Evolutionary conservation across 2,329 filamentous ascomycete species (phyloP).

Genomic region (Gnomoniopsis smithogilvyi): DNA sequence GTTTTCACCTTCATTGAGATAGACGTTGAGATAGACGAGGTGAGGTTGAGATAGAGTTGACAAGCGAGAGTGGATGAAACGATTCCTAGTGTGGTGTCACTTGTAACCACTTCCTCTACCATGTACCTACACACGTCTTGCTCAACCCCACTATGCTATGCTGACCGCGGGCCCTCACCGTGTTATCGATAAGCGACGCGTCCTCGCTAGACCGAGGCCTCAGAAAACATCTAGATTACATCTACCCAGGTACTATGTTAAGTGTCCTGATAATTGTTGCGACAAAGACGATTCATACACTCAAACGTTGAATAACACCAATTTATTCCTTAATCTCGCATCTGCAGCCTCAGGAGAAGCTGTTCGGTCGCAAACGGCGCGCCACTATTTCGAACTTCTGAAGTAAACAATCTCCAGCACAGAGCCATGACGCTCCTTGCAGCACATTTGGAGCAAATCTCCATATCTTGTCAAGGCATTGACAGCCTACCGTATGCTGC

Average conservation of each 20-base stretch:
- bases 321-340: too few species aligned
- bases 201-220: background rate
- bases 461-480: slow-evolving; percentile 72
- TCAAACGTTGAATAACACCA: background rate
- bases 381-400: background rate
- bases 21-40: background rate
- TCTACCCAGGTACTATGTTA: background rate
- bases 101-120: background rate
- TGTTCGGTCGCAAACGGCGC: too few species aligned
- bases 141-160: background rate
- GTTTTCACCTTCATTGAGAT: background rate
- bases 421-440: slow-evolving; percentile 63
- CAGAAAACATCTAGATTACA: background rate
- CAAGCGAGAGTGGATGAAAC: background rate
- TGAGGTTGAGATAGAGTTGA: slow-evolving; percentile 8
- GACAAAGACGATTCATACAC: background rate
- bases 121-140: too few species aligned
- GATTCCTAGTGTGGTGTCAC: background rate
- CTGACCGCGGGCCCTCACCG: background rate
- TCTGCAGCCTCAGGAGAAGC: too few species aligned
- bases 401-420: slow-evolving; percentile 8
- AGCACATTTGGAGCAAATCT: slow-evolving; percentile 73
- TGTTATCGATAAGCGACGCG: background rate
- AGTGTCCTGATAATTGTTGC: background rate
- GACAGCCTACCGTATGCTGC: slow-evolving; percentile 65